Conservation (phyloP, 1,284 basidiomycete genomes). For the Puccinia novopanici region DNA sequence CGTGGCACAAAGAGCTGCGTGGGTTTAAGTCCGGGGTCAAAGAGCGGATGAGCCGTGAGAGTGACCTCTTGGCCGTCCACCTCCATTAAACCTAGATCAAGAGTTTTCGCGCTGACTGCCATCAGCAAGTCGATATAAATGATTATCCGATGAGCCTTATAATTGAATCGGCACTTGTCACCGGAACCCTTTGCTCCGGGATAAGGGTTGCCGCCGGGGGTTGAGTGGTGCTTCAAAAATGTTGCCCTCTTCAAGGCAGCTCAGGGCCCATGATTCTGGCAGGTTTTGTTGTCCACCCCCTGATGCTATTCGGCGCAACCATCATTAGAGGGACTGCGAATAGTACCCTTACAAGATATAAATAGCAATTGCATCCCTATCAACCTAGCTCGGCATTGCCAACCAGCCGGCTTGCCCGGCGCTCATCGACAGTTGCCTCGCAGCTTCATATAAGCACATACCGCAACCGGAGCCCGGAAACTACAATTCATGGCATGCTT, state of each 20-base stretch:
- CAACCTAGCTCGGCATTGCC: background rate
- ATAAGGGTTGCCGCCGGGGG: background rate
- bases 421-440: slow-evolving; percentile 12
- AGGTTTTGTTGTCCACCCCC: background rate
- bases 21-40: background rate
- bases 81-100: no score
- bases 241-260: background rate
- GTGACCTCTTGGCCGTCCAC: background rate
- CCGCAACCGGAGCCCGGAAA: slow-evolving; percentile 14
- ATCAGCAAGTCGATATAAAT: no score
- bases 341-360: background rate
- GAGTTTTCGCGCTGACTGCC: no score
- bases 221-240: background rate
- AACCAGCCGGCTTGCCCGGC: background rate
- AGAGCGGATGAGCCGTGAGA: background rate
- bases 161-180: background rate
- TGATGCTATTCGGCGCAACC: background rate
- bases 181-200: background rate
- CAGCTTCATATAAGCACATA: slow-evolving; percentile 9
- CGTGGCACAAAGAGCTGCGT: background rate
- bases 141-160: no score
- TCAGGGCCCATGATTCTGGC: background rate
- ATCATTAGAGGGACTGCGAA: background rate
- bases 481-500: background rate
- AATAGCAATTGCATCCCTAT: background rate